Evolutionary conservation across 2,329 filamentous ascomycete genomes (phyloP).

Genomic region (Claviceps cyperi): DNA sequence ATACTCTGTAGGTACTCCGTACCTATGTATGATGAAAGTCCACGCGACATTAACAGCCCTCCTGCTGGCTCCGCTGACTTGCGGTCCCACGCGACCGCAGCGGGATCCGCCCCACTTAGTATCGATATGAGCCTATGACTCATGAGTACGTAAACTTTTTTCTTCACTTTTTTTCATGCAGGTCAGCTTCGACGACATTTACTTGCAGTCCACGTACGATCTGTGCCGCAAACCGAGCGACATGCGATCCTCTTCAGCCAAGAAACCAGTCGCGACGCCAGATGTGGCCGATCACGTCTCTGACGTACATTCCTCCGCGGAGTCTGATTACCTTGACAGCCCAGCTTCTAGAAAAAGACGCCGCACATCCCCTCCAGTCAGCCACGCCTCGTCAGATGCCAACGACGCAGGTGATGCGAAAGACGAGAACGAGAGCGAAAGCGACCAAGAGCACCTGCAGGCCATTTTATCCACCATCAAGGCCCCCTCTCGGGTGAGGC

Average conservation of each 20-base stretch:
- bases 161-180: neutral
- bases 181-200: neutral
- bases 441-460: slow-evolving; percentile 19
- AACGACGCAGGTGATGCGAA: slow-evolving; percentile 14
- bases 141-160: neutral
- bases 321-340: slow-evolving; percentile 37
- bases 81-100: neutral
- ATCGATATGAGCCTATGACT: neutral
- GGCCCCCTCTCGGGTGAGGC: slow-evolving; percentile 39
- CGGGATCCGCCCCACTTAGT: neutral
- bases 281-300: neutral
- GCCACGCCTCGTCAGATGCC: slow-evolving; percentile 11
- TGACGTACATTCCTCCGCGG: slow-evolving; percentile 16
- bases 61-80: too few species aligned
- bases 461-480: slow-evolving; percentile 27
- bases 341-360: slow-evolving; percentile 30
- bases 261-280: neutral
- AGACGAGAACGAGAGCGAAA: slow-evolving; percentile 21
- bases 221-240: neutral
- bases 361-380: slow-evolving; percentile 19
- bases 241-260: neutral
- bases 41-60: too few species aligned
- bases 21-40: too few species aligned
- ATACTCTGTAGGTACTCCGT: too few species aligned
- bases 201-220: neutral